These are phyloP conservation scores for Kwoniella sp. DNA, from an alignment of 768 basidiomycete species.

Conservation along the genomic window DNA sequence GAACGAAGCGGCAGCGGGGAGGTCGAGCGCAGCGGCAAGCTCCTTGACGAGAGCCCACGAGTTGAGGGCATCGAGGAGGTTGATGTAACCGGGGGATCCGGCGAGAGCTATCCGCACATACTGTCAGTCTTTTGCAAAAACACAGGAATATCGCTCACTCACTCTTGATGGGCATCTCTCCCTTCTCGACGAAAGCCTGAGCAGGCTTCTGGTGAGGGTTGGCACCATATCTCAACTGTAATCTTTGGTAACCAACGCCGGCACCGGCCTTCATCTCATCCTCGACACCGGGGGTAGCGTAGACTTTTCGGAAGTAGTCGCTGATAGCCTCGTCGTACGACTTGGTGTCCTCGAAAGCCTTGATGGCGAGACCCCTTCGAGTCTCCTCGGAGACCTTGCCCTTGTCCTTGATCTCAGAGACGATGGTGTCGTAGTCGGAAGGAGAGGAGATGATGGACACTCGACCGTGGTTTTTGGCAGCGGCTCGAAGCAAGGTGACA, in stretches of 20 bases:
- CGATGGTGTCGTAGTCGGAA: constrained; percentile 78
- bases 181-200: constrained; percentile 87
- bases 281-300: constrained; percentile 72
- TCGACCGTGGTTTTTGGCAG: constrained; percentile 95
- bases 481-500: constrained; percentile 93
- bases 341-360: constrained; percentile 96
- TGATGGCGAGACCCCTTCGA: constrained; percentile 80
- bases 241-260: constrained; percentile 70
- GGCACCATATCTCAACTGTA: constrained; percentile 88
- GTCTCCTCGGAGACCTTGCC: constrained; percentile 72
- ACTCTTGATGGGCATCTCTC: constrained; percentile 94
- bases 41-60: constrained; percentile 95
- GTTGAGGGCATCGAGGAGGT: constrained; percentile 94
- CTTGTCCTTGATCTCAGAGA: constrained; percentile 73
- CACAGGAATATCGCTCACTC: constrained; percentile 15
- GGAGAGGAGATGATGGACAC: constrained; percentile 68
- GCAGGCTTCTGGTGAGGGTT: constrained; percentile 99
- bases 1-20: constrained; percentile 97
- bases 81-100: constrained; percentile 97
- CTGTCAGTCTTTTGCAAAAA: neutral
- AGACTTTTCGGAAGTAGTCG: constrained; percentile 94
- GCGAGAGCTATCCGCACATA: constrained; percentile 67
- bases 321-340: constrained; percentile 93
- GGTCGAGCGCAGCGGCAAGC: constrained; percentile 77
- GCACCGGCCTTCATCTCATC: constrained; percentile 66